Evolutionary conservation across 1,139 yeast genomes (phyloP).

Genomic region (Yamadazyma kanchanaburiensis): DNA sequence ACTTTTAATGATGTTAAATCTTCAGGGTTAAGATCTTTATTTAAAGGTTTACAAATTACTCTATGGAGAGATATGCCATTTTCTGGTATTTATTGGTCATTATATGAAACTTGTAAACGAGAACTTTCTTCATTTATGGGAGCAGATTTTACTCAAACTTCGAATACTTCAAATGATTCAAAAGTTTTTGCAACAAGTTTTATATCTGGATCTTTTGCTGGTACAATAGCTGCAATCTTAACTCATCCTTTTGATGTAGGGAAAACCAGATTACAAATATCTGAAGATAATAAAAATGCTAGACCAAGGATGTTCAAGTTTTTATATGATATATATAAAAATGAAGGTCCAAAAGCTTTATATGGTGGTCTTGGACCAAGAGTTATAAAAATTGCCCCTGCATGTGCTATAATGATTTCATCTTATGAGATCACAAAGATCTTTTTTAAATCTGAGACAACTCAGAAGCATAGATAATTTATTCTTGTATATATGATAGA

Average conservation of each 20-base stretch:
- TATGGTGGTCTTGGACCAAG: slow-evolving; percentile 87
- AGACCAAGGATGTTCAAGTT: slow-evolving; percentile 58
- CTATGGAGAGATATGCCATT: slow-evolving; percentile 98
- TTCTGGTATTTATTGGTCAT: slow-evolving; percentile 92
- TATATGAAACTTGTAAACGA: slow-evolving; percentile 55
- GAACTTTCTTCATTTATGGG: slow-evolving; percentile 20
- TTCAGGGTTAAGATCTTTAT: slow-evolving; percentile 64
- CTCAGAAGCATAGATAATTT: background rate
- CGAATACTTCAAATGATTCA: slow-evolving; percentile 32
- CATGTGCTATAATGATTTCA: slow-evolving; percentile 98
- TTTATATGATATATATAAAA: slow-evolving; percentile 55
- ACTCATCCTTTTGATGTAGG: slow-evolving; percentile 98
- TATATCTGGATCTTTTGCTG: slow-evolving; percentile 80
- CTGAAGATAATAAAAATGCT: slow-evolving; percentile 21
- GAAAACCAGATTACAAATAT: slow-evolving; percentile 84
- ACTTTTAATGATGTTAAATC: slow-evolving; percentile 49
- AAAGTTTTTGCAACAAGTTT: slow-evolving; percentile 71
- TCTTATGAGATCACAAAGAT: slow-evolving; percentile 88
- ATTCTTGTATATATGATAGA: background rate
- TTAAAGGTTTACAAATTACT: slow-evolving; percentile 83
- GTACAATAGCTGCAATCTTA: slow-evolving; percentile 76
- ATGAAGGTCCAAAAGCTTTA: slow-evolving; percentile 75
- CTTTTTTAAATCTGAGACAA: slow-evolving; percentile 28
- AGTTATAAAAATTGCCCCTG: slow-evolving; percentile 87
- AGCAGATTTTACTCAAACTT: slow-evolving; percentile 19